These are phyloP conservation scores for Chlorella sp. DNA, from an alignment of 139 green algal genomes.

Conservation along the genomic window DNA sequence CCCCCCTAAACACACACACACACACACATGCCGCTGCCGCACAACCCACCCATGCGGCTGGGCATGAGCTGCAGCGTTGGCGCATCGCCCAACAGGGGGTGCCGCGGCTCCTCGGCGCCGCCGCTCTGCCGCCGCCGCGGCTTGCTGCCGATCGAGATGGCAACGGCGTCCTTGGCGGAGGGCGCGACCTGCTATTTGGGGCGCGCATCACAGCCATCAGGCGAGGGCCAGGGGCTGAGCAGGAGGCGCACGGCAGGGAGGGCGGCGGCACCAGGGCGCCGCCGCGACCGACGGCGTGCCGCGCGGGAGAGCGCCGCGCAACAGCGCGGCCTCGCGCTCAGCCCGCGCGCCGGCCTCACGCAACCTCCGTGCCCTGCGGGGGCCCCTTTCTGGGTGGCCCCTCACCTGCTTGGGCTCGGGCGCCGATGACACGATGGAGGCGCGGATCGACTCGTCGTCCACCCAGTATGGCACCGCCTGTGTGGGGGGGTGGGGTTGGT, in stretches of 20 bases:
- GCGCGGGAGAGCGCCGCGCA: too few relatives aligned
- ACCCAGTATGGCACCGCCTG: conserved; percentile 94
- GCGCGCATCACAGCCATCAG: too few relatives aligned
- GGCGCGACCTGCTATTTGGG: too few relatives aligned
- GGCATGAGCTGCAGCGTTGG: conserved; percentile 71
- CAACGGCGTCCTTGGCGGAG: background rate
- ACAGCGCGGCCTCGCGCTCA: too few relatives aligned
- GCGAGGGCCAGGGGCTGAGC: too few relatives aligned
- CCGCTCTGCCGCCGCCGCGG: conserved; percentile 28
- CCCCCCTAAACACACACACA: background rate
- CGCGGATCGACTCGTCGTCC: conserved; percentile 77
- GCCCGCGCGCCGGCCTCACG: too few relatives aligned
- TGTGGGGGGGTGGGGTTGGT: background rate
- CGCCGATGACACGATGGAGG: conserved; percentile 67
- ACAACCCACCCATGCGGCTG: background rate
- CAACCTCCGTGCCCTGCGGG: too few relatives aligned
- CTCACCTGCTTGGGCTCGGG: too few relatives aligned
- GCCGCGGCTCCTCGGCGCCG: conserved; percentile 54
- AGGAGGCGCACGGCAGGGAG: too few relatives aligned
- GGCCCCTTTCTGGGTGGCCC: too few relatives aligned
- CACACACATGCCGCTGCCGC: background rate
- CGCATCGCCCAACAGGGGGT: conserved; percentile 76
- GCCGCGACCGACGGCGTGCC: too few relatives aligned
- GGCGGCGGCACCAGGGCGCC: too few relatives aligned
- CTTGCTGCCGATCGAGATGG: conserved; percentile 10